Evolutionary conservation across 2,329 filamentous ascomycete species (phyloP).

Genomic region (Penicillium brevicompactum): DNA sequence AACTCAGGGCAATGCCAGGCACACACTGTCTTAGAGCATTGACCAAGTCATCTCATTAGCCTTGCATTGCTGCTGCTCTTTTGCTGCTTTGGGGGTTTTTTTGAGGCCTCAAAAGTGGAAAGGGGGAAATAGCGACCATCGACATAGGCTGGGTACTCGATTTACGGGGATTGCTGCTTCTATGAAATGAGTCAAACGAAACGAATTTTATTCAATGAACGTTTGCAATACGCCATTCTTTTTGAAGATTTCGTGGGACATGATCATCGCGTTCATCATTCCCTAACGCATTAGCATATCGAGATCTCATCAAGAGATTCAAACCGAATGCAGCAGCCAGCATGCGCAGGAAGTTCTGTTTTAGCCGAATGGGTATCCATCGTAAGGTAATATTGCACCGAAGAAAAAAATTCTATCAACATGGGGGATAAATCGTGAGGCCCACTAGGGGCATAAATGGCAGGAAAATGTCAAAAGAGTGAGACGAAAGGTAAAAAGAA

Average conservation of each 20-base stretch:
- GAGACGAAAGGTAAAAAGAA: constrained; percentile 16
- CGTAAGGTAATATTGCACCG: constrained; percentile 25
- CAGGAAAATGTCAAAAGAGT: constrained; percentile 16
- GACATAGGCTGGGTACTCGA: neutral
- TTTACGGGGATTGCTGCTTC: neutral
- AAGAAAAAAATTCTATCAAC: constrained; percentile 15
- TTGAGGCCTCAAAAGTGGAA: neutral
- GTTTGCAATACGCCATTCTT: neutral
- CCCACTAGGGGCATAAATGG: constrained; percentile 21
- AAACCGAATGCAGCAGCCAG: constrained; percentile 1
- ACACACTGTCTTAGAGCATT: constrained; percentile 4
- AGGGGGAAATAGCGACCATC: neutral
- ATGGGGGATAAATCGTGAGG: constrained; percentile 8
- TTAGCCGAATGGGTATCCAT: constrained; percentile 10
- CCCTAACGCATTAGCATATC: constrained; percentile 2
- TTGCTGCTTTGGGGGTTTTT: neutral
- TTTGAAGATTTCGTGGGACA: neutral
- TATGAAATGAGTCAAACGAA: neutral
- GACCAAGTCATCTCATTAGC: constrained; percentile 1
- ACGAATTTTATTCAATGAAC: neutral
- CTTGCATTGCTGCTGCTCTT: neutral
- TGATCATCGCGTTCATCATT: constrained; percentile 5
- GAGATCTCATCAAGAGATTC: constrained; percentile 10
- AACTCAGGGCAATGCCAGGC: neutral
- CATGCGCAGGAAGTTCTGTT: constrained; percentile 1